Evolutionary conservation across 2,329 filamentous ascomycete species (phyloP).

Genomic region (Alternaria angustiovoidea): DNA sequence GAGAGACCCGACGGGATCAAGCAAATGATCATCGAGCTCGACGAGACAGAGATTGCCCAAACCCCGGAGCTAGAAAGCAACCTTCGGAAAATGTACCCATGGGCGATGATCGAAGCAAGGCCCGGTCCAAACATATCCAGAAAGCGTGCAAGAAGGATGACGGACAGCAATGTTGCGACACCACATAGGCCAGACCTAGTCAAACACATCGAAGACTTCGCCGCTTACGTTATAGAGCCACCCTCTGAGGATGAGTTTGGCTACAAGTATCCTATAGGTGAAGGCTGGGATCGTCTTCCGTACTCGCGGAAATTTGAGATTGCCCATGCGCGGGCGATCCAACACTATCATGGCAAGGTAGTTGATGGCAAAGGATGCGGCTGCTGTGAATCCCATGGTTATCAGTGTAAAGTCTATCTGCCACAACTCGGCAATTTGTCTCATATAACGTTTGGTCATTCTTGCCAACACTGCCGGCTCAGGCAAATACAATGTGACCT

Average conservation of each 20-base stretch:
- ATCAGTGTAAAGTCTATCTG: constrained; percentile 16
- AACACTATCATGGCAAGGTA: constrained; percentile 8
- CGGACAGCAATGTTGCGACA: background rate
- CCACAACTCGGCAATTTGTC: background rate
- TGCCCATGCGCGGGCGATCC: constrained; percentile 22
- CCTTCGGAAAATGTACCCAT: constrained; percentile 16
- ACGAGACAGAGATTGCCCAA: background rate
- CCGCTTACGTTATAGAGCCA: constrained; percentile 6
- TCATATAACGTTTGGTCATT: constrained; percentile 5
- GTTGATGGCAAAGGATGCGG: constrained; percentile 7
- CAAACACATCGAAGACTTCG: constrained; percentile 12
- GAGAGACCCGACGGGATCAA: constrained; percentile 15
- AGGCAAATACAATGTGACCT: constrained; percentile 2
- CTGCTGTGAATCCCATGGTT: constrained; percentile 7
- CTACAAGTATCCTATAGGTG: background rate
- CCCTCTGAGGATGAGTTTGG: constrained; percentile 8
- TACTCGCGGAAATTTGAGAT: constrained; percentile 7
- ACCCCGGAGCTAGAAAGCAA: constrained; percentile 3
- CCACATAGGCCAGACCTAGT: constrained; percentile 1
- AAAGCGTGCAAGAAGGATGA: background rate
- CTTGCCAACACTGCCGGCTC: constrained; percentile 19
- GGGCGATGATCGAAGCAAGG: constrained; percentile 7
- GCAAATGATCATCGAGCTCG: constrained; percentile 17
- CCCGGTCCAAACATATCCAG: constrained; percentile 2
- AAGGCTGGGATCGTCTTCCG: constrained; percentile 3